Evolutionary conservation across 805 yeast species (phyloP).

Genomic region (Teunomyces kruisii): DNA sequence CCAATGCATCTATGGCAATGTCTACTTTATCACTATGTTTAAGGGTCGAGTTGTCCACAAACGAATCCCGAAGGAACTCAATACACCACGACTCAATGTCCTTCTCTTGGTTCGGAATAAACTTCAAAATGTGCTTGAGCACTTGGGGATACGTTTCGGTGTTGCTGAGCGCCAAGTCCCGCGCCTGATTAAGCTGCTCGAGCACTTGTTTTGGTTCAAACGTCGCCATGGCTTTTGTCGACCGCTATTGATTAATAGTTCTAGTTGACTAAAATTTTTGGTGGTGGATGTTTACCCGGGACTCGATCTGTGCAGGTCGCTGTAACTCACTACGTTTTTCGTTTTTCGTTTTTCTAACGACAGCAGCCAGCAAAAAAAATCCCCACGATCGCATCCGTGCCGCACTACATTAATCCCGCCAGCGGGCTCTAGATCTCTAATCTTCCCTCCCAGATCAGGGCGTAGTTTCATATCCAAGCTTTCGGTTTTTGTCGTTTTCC

Average conservation of each 20-base stretch:
- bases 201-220: constrained; percentile 16
- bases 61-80: constrained; percentile 38
- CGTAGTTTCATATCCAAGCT: too few species aligned
- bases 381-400: too few species aligned
- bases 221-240: constrained; percentile 4
- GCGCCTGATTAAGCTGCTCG: constrained; percentile 39
- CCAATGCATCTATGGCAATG: constrained; percentile 41
- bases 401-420: too few species aligned
- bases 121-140: constrained; percentile 42
- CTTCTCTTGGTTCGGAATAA: constrained; percentile 33
- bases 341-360: too few species aligned
- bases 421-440: too few species aligned
- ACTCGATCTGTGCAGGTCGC: background rate
- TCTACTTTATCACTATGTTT: constrained; percentile 32
- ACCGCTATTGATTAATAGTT: background rate
- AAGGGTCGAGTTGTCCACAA: constrained; percentile 19
- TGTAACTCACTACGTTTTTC: background rate
- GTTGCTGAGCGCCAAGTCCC: constrained; percentile 30
- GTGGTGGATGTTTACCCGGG: background rate
- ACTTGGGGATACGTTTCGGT: constrained; percentile 39
- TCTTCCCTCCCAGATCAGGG: too few species aligned
- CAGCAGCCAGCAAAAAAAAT: too few species aligned
- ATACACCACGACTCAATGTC: constrained; percentile 43
- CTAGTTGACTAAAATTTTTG: background rate
- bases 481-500: too few species aligned